A percentile compares a stretch with the other conserved stretches of the same genome.
Conservation (phyloP, 2,329 filamentous ascomycete genomes). For the Arthrocladium fulminans region DNA sequence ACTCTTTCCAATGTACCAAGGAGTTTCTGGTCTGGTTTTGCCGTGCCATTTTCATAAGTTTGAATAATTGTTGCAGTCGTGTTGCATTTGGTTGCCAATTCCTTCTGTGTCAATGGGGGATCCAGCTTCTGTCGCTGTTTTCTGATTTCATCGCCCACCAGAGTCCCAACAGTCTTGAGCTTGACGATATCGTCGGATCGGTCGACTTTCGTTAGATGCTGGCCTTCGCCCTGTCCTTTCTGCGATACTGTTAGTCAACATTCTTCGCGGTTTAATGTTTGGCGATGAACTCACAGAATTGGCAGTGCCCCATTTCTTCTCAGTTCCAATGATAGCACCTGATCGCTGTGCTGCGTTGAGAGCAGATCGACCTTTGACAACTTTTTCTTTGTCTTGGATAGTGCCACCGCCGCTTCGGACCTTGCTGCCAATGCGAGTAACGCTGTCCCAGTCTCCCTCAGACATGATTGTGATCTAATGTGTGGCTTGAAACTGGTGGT, state of each 20-base stretch:
- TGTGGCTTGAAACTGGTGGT: slow-evolving; percentile 1
- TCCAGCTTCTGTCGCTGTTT: slow-evolving; percentile 69
- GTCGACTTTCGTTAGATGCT: slow-evolving; percentile 96
- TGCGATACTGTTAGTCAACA: slow-evolving; percentile 28
- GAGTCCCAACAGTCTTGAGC: slow-evolving; percentile 77
- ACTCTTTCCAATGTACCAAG: slow-evolving; percentile 69
- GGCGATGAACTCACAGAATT: slow-evolving; percentile 59
- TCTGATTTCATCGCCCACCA: slow-evolving; percentile 74
- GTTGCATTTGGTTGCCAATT: slow-evolving; percentile 78
- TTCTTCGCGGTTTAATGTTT: background rate
- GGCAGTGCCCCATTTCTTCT: slow-evolving; percentile 79
- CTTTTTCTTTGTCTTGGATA: slow-evolving; percentile 64
- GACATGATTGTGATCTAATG: background rate
- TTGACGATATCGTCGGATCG: slow-evolving; percentile 95
- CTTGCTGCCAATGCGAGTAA: slow-evolving; percentile 91
- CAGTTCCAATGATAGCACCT: slow-evolving; percentile 67
- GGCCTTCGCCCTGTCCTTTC: slow-evolving; percentile 58
- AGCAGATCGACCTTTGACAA: slow-evolving; percentile 72
- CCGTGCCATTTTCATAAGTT: slow-evolving; percentile 75
- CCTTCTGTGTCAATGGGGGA: slow-evolving; percentile 94
- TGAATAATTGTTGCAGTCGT: slow-evolving; percentile 70
- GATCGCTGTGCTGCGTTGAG: slow-evolving; percentile 83
- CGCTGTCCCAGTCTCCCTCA: slow-evolving; percentile 69
- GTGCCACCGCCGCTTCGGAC: slow-evolving; percentile 53
- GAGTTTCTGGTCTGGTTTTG: slow-evolving; percentile 74